Conservation (phyloP, 2,329 filamentous ascomycete genomes). For the Fusarium pseudoanthophilum region DNA sequence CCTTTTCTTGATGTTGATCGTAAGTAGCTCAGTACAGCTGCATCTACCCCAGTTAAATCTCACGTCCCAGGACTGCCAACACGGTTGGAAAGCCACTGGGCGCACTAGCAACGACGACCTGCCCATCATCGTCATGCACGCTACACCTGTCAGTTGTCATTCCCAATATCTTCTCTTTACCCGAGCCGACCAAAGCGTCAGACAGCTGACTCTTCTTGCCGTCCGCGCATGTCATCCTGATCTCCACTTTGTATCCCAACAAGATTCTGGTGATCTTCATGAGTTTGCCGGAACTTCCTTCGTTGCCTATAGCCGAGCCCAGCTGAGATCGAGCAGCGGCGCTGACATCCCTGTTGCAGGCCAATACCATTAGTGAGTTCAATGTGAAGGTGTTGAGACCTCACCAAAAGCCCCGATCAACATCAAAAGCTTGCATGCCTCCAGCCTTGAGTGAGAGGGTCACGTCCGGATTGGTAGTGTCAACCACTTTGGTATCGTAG, state of each 20-base stretch:
- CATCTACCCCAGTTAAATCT: not conserved
- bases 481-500: not conserved
- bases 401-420: not conserved
- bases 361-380: rapidly evolving
- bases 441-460: not conserved
- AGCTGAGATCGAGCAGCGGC: not conserved
- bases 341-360: not conserved
- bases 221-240: not conserved
- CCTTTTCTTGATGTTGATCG: not conserved
- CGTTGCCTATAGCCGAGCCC: not conserved
- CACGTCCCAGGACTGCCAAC: not conserved
- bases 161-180: not conserved
- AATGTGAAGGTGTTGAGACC: not conserved
- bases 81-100: not conserved
- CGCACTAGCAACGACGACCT: not conserved
- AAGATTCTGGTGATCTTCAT: not conserved
- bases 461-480: rapidly evolving
- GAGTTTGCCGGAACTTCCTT: not conserved
- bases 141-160: not conserved
- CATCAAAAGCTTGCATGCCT: not conserved
- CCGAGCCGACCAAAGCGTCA: not conserved
- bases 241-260: not conserved
- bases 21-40: rapidly evolving
- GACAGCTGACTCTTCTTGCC: not conserved
- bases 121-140: not conserved